These are phyloP conservation scores for Echeveria elegans DNA, from an alignment of 164 flowering plant genomes.

Conservation along the genomic window DNA sequence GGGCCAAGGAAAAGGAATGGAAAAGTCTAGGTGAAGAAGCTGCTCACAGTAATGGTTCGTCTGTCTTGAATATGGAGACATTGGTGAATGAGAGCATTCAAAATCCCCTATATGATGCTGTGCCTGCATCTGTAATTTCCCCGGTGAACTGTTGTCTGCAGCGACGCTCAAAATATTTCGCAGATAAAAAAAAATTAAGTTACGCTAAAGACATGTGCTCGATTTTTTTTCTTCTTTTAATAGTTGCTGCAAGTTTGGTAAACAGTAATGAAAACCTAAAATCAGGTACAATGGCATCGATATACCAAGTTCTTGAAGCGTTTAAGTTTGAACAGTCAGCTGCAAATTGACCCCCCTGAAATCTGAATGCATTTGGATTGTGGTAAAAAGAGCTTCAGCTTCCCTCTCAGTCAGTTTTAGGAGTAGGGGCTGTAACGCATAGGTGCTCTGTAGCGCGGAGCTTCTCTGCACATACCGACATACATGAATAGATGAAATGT, in stretches of 20 bases:
- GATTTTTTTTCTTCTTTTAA: too few relatives aligned
- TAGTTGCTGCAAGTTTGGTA: too few relatives aligned
- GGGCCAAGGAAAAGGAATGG: conserved; percentile 9
- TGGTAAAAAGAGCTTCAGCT: neutral
- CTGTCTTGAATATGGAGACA: neutral
- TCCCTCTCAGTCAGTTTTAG: conserved; percentile 12
- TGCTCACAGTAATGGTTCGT: neutral
- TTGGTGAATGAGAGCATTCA: conserved; percentile 1
- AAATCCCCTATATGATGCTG: neutral
- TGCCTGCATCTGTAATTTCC: too few relatives aligned
- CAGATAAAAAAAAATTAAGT: too few relatives aligned
- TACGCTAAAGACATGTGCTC: too few relatives aligned
- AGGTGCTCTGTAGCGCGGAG: conserved; percentile 47
- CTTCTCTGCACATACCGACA: conserved; percentile 57
- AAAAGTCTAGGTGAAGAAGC: conserved; percentile 1
- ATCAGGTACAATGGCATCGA: too few relatives aligned
- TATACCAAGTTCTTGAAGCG: too few relatives aligned
- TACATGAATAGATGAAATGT: neutral
- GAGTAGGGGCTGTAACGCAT: conserved; percentile 52
- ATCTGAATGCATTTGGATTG: neutral
- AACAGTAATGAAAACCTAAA: too few relatives aligned
- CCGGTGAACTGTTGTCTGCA: too few relatives aligned
- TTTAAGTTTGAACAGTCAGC: neutral
- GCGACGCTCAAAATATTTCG: too few relatives aligned
- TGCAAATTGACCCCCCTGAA: neutral